Conservation (phyloP, 495 filamentous ascomycete species). For the Massariosphaeria phaeospora region DNA sequence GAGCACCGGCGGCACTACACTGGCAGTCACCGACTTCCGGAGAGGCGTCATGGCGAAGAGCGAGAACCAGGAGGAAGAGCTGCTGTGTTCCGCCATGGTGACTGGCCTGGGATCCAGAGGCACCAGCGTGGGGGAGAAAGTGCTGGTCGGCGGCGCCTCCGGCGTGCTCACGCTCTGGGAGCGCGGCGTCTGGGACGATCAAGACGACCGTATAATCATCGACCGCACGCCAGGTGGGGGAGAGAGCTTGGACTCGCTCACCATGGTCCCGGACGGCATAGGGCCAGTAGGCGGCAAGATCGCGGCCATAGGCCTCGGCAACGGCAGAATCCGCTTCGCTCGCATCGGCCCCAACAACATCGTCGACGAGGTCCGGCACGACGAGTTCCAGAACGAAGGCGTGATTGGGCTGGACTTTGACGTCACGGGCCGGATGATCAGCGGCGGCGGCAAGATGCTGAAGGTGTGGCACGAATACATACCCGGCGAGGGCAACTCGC, state of each 20-base stretch:
- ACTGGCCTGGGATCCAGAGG: slow-evolving; percentile 59
- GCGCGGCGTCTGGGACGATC: slow-evolving; percentile 87
- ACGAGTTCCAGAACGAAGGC: slow-evolving; percentile 80
- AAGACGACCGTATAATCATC: slow-evolving; percentile 79
- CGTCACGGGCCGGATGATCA: slow-evolving; percentile 76
- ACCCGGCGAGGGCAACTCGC: too few species aligned
- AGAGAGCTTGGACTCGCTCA: slow-evolving; percentile 68
- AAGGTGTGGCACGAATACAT: slow-evolving; percentile 87
- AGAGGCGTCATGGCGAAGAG: slow-evolving; percentile 75
- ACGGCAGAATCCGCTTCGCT: slow-evolving; percentile 57
- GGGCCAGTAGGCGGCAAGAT: slow-evolving; percentile 59
- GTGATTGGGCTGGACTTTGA: slow-evolving; percentile 77
- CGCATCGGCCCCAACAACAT: slow-evolving; percentile 57
- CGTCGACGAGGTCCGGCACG: slow-evolving; percentile 60
- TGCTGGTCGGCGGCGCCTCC: slow-evolving; percentile 70
- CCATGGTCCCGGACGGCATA: slow-evolving; percentile 59
- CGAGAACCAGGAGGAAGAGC: slow-evolving; percentile 90
- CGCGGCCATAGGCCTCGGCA: slow-evolving; percentile 69
- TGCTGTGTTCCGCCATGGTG: slow-evolving; percentile 73
- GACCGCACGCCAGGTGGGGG: slow-evolving; percentile 51
- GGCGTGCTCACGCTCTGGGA: slow-evolving; percentile 92
- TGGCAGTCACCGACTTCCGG: slow-evolving; percentile 83
- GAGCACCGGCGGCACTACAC: slow-evolving; percentile 80
- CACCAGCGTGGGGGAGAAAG: slow-evolving; percentile 62
- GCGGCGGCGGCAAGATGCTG: slow-evolving; percentile 72